phyloP scores from a whole-genome alignment of 192 early-diverging fungal genomes.

The Coemansia sp. region DNA sequence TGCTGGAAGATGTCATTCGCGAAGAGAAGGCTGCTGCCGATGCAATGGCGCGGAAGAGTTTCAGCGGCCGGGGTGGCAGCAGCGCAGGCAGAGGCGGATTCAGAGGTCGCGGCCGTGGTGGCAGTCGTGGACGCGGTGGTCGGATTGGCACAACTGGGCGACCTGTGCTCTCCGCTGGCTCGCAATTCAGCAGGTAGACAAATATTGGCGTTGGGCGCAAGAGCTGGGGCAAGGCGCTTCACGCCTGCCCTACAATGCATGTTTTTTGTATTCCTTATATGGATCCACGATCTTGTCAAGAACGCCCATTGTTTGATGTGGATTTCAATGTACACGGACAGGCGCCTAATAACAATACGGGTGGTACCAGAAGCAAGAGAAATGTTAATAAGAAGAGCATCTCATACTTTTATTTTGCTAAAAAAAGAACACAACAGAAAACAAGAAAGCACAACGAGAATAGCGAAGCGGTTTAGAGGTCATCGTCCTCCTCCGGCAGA shows the following conservation, averaged over 20 bases:
- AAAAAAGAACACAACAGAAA: conserved; percentile 2
- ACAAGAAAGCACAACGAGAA: conserved; percentile 2
- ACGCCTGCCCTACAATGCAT: neutral
- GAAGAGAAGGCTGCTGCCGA: conserved; percentile 30
- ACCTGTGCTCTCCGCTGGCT: neutral
- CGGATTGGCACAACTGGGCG: conserved; percentile 1
- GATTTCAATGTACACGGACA: neutral
- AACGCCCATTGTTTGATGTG: neutral
- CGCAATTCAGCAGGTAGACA: neutral
- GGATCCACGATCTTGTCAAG: neutral
- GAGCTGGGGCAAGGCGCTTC: neutral
- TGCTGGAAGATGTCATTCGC: conserved; percentile 45
- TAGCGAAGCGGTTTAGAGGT: conserved; percentile 43
- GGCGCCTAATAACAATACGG: too few species aligned
- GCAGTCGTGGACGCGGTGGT: conserved; percentile 19
- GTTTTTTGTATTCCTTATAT: neutral
- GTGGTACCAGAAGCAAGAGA: too few species aligned
- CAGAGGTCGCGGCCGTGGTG: conserved; percentile 30
- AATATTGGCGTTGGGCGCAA: neutral
- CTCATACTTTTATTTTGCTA: conserved; percentile 7
- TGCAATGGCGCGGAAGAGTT: conserved; percentile 6
- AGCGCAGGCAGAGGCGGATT: conserved; percentile 18
- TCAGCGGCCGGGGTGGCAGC: conserved; percentile 19
- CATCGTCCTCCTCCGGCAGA: conserved; percentile 82
- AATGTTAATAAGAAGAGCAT: neutral